phyloP scores from a whole-genome alignment of 768 basidiomycete genomes.

The Coprinopsis strossmayeri region DNA sequence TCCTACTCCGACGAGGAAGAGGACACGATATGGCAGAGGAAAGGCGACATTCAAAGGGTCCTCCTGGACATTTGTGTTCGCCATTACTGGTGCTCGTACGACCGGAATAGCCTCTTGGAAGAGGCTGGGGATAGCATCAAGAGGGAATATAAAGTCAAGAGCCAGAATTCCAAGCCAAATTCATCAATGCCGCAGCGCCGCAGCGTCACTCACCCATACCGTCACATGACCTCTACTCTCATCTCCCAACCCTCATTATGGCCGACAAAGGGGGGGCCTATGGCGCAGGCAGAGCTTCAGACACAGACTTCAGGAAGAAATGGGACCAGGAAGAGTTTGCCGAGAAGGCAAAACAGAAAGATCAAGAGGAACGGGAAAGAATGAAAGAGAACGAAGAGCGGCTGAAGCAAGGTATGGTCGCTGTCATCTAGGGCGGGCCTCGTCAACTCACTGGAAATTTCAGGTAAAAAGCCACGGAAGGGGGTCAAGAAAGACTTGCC shows the following conservation, averaged over 20 bases:
- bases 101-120: not conserved
- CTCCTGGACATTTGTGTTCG: slow-evolving; percentile 11
- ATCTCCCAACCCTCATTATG: too few species aligned
- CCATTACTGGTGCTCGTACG: slow-evolving; percentile 1
- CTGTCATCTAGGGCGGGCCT: slow-evolving; percentile 1
- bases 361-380: slow-evolving; percentile 70
- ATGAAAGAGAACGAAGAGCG: slow-evolving; percentile 85
- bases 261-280: slow-evolving; percentile 35
- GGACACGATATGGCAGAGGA: slow-evolving; percentile 90
- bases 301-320: slow-evolving; percentile 80
- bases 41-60: slow-evolving; percentile 40
- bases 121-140: slow-evolving; percentile 1
- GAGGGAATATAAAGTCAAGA: slow-evolving; percentile 5
- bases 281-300: slow-evolving; percentile 36
- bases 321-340: slow-evolving; percentile 95
- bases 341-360: slow-evolving; percentile 76
- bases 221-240: not conserved
- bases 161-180: not conserved
- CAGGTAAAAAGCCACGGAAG: slow-evolving; percentile 80
- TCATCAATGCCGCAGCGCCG: not conserved
- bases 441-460: slow-evolving; percentile 6
- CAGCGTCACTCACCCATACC: not conserved
- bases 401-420: slow-evolving; percentile 65
- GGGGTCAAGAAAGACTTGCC: slow-evolving; percentile 73
- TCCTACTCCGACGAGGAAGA: slow-evolving; percentile 72